Percentiles rank a stretch among this genome's conserved stretches.
Conservation (phyloP, 1,139 yeast genomes). For the Scheffersomyces lignicola region DNA sequence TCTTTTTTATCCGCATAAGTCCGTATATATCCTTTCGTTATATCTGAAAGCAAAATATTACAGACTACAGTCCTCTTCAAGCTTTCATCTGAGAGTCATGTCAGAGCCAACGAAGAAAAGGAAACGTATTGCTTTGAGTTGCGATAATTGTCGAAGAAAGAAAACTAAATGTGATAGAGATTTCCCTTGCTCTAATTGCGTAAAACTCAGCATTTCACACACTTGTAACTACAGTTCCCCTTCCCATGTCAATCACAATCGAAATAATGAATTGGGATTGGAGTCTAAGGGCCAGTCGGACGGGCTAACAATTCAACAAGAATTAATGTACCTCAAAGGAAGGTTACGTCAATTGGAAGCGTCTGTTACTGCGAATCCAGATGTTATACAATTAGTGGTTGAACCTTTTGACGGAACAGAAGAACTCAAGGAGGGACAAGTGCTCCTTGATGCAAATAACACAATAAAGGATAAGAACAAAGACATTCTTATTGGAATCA, state of each 20-base stretch:
- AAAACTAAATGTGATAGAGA: constrained; percentile 35
- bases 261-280: background rate
- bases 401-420: constrained; percentile 1
- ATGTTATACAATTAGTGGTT: background rate
- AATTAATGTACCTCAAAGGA: constrained; percentile 2
- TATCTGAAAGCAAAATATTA: too few species aligned
- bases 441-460: constrained; percentile 4
- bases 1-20: background rate
- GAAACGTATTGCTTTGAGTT: constrained; percentile 21
- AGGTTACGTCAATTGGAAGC: constrained; percentile 2
- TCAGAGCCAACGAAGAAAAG: constrained; percentile 7
- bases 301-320: background rate
- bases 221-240: constrained; percentile 8
- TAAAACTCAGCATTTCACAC: constrained; percentile 18
- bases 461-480: constrained; percentile 4
- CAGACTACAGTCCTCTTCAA: too few species aligned
- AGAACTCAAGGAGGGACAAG: background rate
- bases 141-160: constrained; percentile 27
- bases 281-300: background rate
- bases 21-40: background rate
- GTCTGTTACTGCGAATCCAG: constrained; percentile 5
- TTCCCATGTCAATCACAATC: constrained; percentile 12
- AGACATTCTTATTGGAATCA: constrained; percentile 8
- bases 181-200: constrained; percentile 32
- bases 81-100: too few species aligned